Conservation (phyloP, 2,329 filamentous ascomycete genomes). For the Hawksworthiomyces lignivorus region DNA sequence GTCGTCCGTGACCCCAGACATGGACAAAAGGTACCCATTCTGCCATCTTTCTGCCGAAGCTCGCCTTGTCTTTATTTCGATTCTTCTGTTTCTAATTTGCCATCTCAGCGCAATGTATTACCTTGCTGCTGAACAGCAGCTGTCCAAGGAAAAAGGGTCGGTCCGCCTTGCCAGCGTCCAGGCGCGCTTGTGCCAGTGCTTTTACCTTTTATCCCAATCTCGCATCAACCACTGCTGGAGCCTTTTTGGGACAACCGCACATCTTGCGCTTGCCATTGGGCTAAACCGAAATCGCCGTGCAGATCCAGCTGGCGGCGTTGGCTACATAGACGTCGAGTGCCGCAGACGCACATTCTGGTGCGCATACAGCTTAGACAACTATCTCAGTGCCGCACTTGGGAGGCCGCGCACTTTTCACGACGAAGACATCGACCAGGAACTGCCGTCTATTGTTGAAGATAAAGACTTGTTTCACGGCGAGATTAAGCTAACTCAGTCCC, state of each 20-base stretch:
- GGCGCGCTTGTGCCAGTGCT: constrained; percentile 33
- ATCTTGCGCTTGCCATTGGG: constrained; percentile 30
- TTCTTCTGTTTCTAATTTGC: too few relatives aligned
- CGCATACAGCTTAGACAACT: constrained; percentile 56
- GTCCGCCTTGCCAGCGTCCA: constrained; percentile 33
- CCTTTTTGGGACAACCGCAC: constrained; percentile 34
- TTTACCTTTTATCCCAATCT: constrained; percentile 35
- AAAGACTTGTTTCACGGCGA: constrained; percentile 28
- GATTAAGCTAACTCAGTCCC: not conserved
- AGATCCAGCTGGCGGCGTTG: constrained; percentile 16
- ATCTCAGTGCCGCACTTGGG: constrained; percentile 55
- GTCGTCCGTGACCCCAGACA: not conserved
- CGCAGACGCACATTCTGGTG: constrained; percentile 51
- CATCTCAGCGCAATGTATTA: constrained; percentile 24
- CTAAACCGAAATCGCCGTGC: constrained; percentile 28
- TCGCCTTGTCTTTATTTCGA: too few relatives aligned
- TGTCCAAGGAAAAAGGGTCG: constrained; percentile 30
- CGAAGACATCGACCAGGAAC: constrained; percentile 56
- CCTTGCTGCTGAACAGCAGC: constrained; percentile 29
- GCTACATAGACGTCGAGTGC: constrained; percentile 31
- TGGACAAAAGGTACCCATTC: too few relatives aligned
- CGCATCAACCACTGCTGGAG: constrained; percentile 41
- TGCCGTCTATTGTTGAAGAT: constrained; percentile 49
- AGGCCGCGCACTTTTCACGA: constrained; percentile 55
- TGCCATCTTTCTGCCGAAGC: too few relatives aligned